Conservation (phyloP, 805 yeast species). For the Suhomyces canberraensis region DNA sequence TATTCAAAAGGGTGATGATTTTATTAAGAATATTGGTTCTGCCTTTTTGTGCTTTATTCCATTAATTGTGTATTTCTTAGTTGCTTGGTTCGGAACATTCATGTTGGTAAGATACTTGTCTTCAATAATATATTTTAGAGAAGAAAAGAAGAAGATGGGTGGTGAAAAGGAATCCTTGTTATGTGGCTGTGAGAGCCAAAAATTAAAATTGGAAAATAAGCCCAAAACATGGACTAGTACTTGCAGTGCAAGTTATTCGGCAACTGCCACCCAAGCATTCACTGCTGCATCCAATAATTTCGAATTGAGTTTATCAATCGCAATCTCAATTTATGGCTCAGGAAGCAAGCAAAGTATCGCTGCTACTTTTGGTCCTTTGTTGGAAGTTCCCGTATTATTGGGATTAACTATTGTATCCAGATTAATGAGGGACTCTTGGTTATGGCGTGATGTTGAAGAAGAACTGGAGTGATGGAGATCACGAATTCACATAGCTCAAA, state of each 20-base stretch:
- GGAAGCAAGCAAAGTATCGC: conserved; percentile 54
- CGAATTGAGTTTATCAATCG: conserved; percentile 54
- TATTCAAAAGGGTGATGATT: conserved; percentile 46
- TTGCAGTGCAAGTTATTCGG: conserved; percentile 40
- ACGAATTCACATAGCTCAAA: too few relatives aligned
- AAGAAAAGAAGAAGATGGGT: conserved; percentile 2
- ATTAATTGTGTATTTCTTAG: conserved; percentile 43
- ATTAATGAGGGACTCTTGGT: conserved; percentile 24
- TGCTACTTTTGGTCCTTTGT: conserved; percentile 56
- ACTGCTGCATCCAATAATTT: conserved; percentile 60
- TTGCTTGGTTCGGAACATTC: conserved; percentile 47
- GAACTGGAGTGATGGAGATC: too few relatives aligned
- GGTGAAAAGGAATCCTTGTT: conserved; percentile 16
- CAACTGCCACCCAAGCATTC: conserved; percentile 49
- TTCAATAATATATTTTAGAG: conserved; percentile 2
- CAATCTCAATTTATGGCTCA: conserved; percentile 50
- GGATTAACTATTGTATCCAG: conserved; percentile 35
- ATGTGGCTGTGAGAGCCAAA: conserved; percentile 41
- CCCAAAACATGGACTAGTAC: conserved; percentile 15
- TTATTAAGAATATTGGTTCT: conserved; percentile 45
- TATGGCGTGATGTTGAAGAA: conserved; percentile 23
- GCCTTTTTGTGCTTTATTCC: conserved; percentile 53
- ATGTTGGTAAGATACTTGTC: conserved; percentile 30
- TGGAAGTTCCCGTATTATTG: conserved; percentile 55
- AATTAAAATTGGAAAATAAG: neutral